These are phyloP conservation scores for Tuber indicum DNA, from an alignment of 495 filamentous ascomycete genomes.

Conservation along the genomic window DNA sequence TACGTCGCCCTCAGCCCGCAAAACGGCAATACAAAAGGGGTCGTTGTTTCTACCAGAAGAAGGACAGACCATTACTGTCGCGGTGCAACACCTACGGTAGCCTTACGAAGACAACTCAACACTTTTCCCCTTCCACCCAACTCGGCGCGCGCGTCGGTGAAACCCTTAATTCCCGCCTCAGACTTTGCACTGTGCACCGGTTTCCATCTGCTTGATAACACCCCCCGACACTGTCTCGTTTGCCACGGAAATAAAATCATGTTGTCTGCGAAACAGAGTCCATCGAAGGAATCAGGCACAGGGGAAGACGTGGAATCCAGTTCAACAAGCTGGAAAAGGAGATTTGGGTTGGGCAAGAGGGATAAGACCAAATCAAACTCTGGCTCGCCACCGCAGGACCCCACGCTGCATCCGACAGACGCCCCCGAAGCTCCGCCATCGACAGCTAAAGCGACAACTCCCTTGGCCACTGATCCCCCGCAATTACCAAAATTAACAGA, in stretches of 20 bases:
- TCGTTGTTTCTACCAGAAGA: constrained; percentile 12
- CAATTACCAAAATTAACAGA: constrained; percentile 39
- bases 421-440: constrained; percentile 14
- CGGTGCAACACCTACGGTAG: constrained; percentile 10
- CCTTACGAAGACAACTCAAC: constrained; percentile 13
- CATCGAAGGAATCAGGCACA: constrained; percentile 3
- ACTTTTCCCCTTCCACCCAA: background rate
- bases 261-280: constrained; percentile 7
- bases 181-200: constrained; percentile 1
- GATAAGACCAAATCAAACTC: constrained; percentile 49
- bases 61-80: constrained; percentile 17
- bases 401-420: constrained; percentile 34
- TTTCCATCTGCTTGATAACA: constrained; percentile 17
- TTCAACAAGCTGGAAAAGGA: constrained; percentile 36
- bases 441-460: constrained; percentile 22
- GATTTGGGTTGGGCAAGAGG: constrained; percentile 61
- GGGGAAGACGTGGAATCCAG: constrained; percentile 20
- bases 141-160: constrained; percentile 6
- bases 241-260: constrained; percentile 15
- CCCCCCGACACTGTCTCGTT: constrained; percentile 9
- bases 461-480: constrained; percentile 36
- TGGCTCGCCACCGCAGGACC: constrained; percentile 27
- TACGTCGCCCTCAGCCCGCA: background rate
- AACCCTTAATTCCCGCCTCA: constrained; percentile 23
- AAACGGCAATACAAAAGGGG: constrained; percentile 10